phyloP scores from a whole-genome alignment of 768 basidiomycete species.

The Lactifluus pinguis region DNA sequence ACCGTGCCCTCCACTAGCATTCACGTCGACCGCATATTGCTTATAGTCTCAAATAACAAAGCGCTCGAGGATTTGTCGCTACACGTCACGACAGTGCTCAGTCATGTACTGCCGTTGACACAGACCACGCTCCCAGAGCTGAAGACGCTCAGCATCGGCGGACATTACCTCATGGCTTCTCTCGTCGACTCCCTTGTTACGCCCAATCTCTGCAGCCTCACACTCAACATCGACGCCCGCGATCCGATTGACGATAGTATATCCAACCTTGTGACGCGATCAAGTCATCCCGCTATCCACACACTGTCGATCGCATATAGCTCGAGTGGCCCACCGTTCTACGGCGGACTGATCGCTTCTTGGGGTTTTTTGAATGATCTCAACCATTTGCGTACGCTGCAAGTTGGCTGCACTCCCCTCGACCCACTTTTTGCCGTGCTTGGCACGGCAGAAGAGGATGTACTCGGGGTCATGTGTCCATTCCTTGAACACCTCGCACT shows the following conservation, averaged over 20 bases:
- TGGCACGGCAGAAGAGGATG: constrained; percentile 52
- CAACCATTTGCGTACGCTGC: constrained; percentile 46
- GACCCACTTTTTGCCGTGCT: constrained; percentile 55
- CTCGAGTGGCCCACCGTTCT: constrained; percentile 33
- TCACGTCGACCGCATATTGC: constrained; percentile 59
- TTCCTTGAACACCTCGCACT: constrained; percentile 49
- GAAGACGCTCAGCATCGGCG: constrained; percentile 49
- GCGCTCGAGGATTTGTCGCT: constrained; percentile 47
- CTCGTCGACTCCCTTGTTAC: constrained; percentile 54
- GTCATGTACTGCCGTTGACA: constrained; percentile 53
- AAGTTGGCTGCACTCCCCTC: constrained; percentile 55
- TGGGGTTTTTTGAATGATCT: constrained; percentile 63
- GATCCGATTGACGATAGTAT: constrained; percentile 70
- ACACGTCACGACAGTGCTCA: constrained; percentile 52
- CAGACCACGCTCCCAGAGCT: constrained; percentile 46
- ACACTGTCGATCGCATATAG: constrained; percentile 59
- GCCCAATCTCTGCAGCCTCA: constrained; percentile 49
- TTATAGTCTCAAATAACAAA: constrained; percentile 52
- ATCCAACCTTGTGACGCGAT: constrained; percentile 49
- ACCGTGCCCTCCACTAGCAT: constrained; percentile 55
- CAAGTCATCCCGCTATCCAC: constrained; percentile 45
- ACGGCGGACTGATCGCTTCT: constrained; percentile 50
- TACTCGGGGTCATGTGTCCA: constrained; percentile 52
- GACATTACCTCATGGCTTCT: constrained; percentile 53
- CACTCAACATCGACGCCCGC: constrained; percentile 64